phyloP scores from a whole-genome alignment of 2,329 filamentous ascomycete species.

The Diplodia intermedia region DNA sequence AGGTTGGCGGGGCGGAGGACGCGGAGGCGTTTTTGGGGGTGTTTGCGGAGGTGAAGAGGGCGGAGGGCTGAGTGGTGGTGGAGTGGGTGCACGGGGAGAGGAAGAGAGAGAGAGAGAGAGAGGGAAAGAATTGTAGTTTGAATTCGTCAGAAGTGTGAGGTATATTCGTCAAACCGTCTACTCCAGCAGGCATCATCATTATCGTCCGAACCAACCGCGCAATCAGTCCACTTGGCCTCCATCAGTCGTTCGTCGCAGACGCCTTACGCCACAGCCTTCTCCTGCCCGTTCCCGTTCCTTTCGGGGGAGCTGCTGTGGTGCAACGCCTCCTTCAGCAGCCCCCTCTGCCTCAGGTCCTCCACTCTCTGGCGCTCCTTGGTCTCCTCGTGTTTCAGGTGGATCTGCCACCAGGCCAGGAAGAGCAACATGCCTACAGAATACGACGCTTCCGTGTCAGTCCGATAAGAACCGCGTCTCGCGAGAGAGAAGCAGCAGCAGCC shows the following conservation, averaged over 20 bases:
- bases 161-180: constrained; percentile 5
- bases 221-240: too few relatives aligned
- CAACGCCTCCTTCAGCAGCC: constrained; percentile 34
- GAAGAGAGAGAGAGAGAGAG: not conserved
- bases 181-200: not conserved
- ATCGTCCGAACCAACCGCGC: not conserved
- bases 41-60: constrained; percentile 66
- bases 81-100: not conserved
- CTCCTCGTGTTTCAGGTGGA: constrained; percentile 34
- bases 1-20: constrained; percentile 76
- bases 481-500: too few relatives aligned
- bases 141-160: not conserved
- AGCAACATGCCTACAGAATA: constrained; percentile 32
- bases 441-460: not conserved
- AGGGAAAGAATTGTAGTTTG: not conserved
- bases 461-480: not conserved
- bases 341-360: constrained; percentile 33
- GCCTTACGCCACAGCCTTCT: constrained; percentile 1
- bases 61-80: constrained; percentile 36
- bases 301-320: not conserved
- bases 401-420: constrained; percentile 36
- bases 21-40: constrained; percentile 69
- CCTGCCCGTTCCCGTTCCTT: not conserved
- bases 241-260: too few relatives aligned
- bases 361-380: constrained; percentile 34